Percentiles rank a stretch among this genome's conserved stretches.
Evolutionary conservation across 2,329 filamentous ascomycete species (phyloP).

Genomic region (Colletotrichum graminicola): DNA sequence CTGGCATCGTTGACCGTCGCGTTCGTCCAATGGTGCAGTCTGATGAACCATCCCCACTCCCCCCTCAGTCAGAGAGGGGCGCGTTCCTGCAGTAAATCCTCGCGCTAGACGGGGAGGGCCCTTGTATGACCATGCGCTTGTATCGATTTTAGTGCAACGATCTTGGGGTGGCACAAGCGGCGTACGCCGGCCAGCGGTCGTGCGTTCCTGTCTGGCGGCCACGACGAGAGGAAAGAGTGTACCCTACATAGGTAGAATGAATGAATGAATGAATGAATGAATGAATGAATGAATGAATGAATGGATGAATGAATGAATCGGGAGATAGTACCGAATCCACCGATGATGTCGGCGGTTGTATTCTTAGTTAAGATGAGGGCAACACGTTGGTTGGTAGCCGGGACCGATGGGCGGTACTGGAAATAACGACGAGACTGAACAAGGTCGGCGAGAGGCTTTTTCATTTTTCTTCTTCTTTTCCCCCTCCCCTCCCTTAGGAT

Average conservation of each 20-base stretch:
- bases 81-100: conserved; percentile 43
- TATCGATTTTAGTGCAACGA: conserved; percentile 39
- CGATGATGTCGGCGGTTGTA: not conserved
- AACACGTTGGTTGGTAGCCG: not conserved
- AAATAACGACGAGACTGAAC: not conserved
- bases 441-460: not conserved
- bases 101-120: conserved; percentile 32
- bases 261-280: not conserved
- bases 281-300: conserved; percentile 11
- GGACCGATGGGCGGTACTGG: not conserved
- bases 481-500: not conserved
- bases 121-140: conserved; percentile 34
- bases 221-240: not conserved
- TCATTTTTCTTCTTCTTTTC: not conserved
- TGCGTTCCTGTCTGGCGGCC: conserved; percentile 30
- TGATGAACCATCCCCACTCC: conserved; percentile 27
- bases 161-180: conserved; percentile 29
- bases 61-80: conserved; percentile 29
- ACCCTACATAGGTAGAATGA: not conserved
- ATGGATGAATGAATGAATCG: not conserved
- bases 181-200: conserved; percentile 32
- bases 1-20: conserved; percentile 1
- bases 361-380: not conserved
- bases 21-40: conserved; percentile 20
- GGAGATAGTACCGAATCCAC: not conserved